phyloP scores from a whole-genome alignment of 2,329 filamentous ascomycete species.

The Talaromyces sp. region DNA sequence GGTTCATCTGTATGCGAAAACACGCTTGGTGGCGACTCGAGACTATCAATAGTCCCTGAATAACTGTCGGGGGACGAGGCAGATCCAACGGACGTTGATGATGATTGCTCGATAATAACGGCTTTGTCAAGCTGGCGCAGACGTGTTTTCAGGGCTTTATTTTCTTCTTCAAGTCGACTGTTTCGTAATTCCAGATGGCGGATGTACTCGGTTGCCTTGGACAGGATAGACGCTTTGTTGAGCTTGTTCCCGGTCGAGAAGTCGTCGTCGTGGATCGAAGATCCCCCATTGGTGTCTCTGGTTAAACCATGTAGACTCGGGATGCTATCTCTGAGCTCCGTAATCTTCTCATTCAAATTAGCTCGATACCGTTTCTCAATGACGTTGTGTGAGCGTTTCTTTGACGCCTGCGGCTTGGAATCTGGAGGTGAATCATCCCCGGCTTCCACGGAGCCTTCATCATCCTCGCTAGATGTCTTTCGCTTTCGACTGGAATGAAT shows the following conservation, averaged over 20 bases:
- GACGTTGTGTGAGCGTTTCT: slow-evolving; percentile 97
- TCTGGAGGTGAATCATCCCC: slow-evolving; percentile 45
- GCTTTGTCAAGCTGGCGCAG: slow-evolving; percentile 74
- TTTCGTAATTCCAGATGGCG: slow-evolving; percentile 89
- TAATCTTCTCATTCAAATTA: slow-evolving; percentile 96
- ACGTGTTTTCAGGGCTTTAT: slow-evolving; percentile 71
- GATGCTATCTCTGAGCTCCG: slow-evolving; percentile 84
- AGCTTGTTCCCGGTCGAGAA: slow-evolving; percentile 86
- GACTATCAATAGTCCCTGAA: slow-evolving; percentile 34
- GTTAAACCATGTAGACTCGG: slow-evolving; percentile 83
- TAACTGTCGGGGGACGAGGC: slow-evolving; percentile 42
- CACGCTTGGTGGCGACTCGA: slow-evolving; percentile 38
- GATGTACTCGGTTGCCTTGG: slow-evolving; percentile 96
- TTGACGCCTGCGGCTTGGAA: slow-evolving; percentile 58
- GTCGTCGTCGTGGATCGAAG: slow-evolving; percentile 67
- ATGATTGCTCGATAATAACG: slow-evolving; percentile 40
- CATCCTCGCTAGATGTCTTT: slow-evolving; percentile 61
- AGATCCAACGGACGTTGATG: slow-evolving; percentile 33
- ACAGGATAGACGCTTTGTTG: slow-evolving; percentile 95
- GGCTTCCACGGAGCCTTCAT: slow-evolving; percentile 33
- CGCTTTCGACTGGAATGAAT: slow-evolving; percentile 56
- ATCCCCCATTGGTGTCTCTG: slow-evolving; percentile 48
- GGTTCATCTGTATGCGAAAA: slow-evolving; percentile 40
- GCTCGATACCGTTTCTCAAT: slow-evolving; percentile 96
- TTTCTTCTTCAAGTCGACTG: slow-evolving; percentile 75